These are phyloP conservation scores for Sarocladium oryzae DNA, from an alignment of 2,329 filamentous ascomycete genomes.

Conservation along the genomic window DNA sequence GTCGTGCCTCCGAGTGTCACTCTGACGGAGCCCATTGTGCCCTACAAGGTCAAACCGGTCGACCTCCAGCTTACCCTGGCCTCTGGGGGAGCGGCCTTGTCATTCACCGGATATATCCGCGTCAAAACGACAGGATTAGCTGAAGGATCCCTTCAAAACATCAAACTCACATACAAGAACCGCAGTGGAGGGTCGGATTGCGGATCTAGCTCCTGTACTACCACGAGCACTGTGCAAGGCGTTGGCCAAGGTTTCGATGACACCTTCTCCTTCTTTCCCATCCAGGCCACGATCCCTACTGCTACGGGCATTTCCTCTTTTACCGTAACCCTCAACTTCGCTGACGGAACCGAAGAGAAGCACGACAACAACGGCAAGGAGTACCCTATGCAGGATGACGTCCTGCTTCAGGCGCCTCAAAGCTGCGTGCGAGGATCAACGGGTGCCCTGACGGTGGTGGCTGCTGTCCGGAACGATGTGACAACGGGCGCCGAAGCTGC, in stretches of 20 bases:
- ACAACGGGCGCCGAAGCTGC: constrained; percentile 33
- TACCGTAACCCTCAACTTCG: constrained; percentile 42
- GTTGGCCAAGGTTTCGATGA: constrained; percentile 53
- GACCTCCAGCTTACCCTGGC: constrained; percentile 48
- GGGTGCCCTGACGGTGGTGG: constrained; percentile 38
- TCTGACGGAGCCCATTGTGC: constrained; percentile 44
- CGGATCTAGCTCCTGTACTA: constrained; percentile 34
- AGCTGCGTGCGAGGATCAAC: constrained; percentile 43
- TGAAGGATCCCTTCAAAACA: constrained; percentile 33
- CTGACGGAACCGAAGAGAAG: constrained; percentile 36
- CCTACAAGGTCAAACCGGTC: constrained; percentile 55
- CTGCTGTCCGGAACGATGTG: constrained; percentile 44
- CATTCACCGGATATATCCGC: constrained; percentile 34
- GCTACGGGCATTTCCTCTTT: constrained; percentile 57
- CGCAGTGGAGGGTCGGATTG: constrained; percentile 43
- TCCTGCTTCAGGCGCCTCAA: constrained; percentile 49
- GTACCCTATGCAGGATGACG: constrained; percentile 47
- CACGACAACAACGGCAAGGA: constrained; percentile 52
- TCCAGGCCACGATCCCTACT: constrained; percentile 44
- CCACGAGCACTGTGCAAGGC: constrained; percentile 39
- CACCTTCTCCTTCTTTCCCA: constrained; percentile 48
- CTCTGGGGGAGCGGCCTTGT: constrained; percentile 38
- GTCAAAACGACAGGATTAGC: constrained; percentile 45
- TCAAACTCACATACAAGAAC: constrained; percentile 51
- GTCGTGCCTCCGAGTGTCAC: constrained; percentile 44